Conservation (phyloP, 2,329 filamentous ascomycete genomes). For the Pseudogymnoascus destructans region DNA sequence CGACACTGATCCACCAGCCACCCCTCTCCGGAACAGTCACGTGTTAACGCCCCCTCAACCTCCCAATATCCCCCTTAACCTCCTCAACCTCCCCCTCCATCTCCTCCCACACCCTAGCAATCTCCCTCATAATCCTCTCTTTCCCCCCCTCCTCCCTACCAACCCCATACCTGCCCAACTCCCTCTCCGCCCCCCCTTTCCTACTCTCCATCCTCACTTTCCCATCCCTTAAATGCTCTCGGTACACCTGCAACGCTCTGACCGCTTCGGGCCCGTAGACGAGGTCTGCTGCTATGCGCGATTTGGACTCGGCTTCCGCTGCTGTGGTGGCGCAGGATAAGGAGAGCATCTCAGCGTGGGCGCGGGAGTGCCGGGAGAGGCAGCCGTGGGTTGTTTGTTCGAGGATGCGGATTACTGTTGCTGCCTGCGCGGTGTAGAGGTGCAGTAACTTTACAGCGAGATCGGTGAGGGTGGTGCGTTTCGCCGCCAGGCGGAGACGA, state of each 20-base stretch:
- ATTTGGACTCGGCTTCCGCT: constrained; percentile 16
- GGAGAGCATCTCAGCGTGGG: constrained; percentile 16
- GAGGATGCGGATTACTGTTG: constrained; percentile 20
- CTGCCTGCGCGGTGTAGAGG: constrained; percentile 18
- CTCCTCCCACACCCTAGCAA: constrained; percentile 25
- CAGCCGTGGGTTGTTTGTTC: constrained; percentile 23
- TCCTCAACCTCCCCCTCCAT: constrained; percentile 21
- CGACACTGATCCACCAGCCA: background rate
- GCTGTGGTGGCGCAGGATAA: constrained; percentile 14
- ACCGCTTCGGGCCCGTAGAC: constrained; percentile 23
- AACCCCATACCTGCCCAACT: constrained; percentile 24
- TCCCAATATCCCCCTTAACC: constrained; percentile 24
- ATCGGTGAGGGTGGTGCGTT: constrained; percentile 28
- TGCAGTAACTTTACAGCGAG: constrained; percentile 21
- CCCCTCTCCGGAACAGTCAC: background rate
- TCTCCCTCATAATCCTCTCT: constrained; percentile 25
- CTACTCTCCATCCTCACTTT: constrained; percentile 21
- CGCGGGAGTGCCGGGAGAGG: constrained; percentile 18
- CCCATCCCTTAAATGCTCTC: constrained; percentile 19
- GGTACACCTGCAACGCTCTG: constrained; percentile 21
- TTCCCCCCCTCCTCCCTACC: constrained; percentile 21
- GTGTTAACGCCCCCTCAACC: constrained; percentile 16
- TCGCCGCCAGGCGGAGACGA: constrained; percentile 28
- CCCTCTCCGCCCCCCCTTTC: constrained; percentile 18
- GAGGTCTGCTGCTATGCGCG: constrained; percentile 16